Evolutionary conservation across 768 basidiomycete species (phyloP).

Genomic region (Mycena galericulata): DNA sequence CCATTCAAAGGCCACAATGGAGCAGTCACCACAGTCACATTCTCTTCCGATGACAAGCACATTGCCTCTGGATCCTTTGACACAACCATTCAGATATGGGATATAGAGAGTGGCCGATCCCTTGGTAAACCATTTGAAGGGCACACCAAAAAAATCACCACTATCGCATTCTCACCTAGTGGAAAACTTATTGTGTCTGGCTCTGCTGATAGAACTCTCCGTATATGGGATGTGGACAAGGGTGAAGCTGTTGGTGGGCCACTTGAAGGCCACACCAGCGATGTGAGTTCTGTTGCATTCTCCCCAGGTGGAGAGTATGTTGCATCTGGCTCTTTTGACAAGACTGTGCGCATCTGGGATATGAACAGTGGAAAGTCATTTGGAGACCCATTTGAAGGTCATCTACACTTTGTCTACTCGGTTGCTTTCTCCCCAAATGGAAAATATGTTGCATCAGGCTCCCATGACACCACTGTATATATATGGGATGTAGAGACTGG

Average conservation of each 20-base stretch:
- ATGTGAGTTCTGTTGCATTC: background rate
- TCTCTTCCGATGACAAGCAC: background rate
- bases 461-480: no score
- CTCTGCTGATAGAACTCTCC: background rate
- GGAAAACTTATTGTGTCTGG: background rate
- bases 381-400: background rate
- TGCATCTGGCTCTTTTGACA: background rate
- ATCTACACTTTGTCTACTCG: no score
- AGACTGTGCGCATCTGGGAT: background rate
- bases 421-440: no score
- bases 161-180: background rate
- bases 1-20: no score
- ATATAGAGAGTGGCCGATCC: background rate
- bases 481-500: no score
- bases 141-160: background rate
- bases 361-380: background rate
- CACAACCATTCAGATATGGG: background rate
- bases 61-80: background rate
- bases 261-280: background rate
- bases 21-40: no score
- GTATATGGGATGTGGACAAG: background rate
- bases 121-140: background rate
- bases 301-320: background rate
- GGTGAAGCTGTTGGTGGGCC: background rate
- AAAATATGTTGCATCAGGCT: no score